Percentiles rank a stretch among this genome's conserved stretches.
phyloP scores from a whole-genome alignment of 73 alveolate species.

The Tetrahymena borealis region DNA sequence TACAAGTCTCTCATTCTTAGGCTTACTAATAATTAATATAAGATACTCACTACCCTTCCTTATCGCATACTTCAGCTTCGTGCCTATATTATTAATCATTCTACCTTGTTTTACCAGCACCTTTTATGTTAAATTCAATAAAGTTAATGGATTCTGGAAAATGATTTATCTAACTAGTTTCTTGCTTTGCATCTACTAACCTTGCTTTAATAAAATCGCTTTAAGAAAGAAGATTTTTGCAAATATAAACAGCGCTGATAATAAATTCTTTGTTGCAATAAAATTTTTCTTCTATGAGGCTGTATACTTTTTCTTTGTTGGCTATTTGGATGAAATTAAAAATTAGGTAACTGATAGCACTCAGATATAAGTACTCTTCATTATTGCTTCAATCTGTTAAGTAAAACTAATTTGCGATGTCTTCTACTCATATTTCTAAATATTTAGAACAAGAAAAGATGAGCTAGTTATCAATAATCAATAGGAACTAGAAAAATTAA shows the following conservation, averaged over 20 bases:
- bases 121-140: neutral
- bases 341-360: neutral
- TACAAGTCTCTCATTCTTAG: neutral
- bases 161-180: neutral
- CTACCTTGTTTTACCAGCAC: neutral
- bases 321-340: neutral
- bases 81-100: neutral
- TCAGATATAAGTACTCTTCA: neutral
- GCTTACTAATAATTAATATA: neutral
- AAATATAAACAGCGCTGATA: neutral
- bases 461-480: neutral
- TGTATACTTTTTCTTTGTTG: neutral
- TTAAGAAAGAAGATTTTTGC: neutral
- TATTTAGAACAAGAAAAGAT: no score
- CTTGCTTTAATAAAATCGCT: neutral
- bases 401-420: neutral
- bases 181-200: neutral
- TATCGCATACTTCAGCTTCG: neutral
- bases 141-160: neutral
- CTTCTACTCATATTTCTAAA: neutral
- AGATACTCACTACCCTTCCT: neutral
- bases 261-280: neutral
- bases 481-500: neutral
- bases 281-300: neutral
- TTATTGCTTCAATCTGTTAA: neutral